These are phyloP conservation scores for Leptomonas seymouri DNA, from an alignment of 208 protist species.

Conservation along the genomic window DNA sequence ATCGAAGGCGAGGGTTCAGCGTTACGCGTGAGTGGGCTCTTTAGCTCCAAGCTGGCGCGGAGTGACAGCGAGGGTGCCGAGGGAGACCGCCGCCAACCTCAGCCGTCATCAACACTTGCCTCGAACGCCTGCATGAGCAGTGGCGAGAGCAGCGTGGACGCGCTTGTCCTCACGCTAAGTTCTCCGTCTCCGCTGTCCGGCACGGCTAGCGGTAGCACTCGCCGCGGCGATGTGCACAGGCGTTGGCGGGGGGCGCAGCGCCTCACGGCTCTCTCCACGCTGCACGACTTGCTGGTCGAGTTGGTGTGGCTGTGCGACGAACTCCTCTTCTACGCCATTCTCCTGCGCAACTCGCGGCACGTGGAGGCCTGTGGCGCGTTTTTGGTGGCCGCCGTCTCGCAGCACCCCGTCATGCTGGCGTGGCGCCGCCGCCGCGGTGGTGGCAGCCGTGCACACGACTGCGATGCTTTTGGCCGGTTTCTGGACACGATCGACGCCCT, in stretches of 20 bases:
- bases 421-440: slow-evolving; percentile 53
- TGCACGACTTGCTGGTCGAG: slow-evolving; percentile 72
- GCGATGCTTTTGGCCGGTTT: slow-evolving; percentile 45
- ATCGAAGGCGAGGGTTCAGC: neutral
- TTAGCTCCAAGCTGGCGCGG: neutral
- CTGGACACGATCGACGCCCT: slow-evolving; percentile 36
- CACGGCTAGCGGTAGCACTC: neutral
- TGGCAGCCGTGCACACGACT: slow-evolving; percentile 17
- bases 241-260: slow-evolving; percentile 3
- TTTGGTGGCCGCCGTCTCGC: slow-evolving; percentile 57
- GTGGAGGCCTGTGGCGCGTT: slow-evolving; percentile 83
- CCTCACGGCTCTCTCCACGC: slow-evolving; percentile 14
- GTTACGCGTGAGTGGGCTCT: neutral
- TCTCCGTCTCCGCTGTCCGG: slow-evolving; percentile 4
- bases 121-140: slow-evolving; percentile 12
- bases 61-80: slow-evolving; percentile 19
- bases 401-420: slow-evolving; percentile 70
- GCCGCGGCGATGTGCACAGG: slow-evolving; percentile 5
- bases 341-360: slow-evolving; percentile 75
- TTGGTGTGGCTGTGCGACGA: slow-evolving; percentile 88
- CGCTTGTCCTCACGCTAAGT: neutral
- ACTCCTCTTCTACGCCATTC: slow-evolving; percentile 75
- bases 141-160: slow-evolving; percentile 9
- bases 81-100: neutral
- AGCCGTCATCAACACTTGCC: neutral